Percentiles rank a stretch among this genome's conserved stretches.
Conservation (phyloP, 805 yeast species). For the Lachancea sp. region DNA sequence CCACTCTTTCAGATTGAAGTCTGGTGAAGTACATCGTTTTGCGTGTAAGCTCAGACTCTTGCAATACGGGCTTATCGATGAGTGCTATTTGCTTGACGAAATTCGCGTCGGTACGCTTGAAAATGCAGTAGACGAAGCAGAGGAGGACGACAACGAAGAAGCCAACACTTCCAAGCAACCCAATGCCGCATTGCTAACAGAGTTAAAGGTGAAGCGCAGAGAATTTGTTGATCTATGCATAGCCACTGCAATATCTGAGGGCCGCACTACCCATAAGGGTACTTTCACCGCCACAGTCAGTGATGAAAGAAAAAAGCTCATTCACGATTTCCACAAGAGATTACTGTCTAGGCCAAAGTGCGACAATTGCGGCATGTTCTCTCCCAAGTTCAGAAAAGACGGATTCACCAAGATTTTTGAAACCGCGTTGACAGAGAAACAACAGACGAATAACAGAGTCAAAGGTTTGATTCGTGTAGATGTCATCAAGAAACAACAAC, state of each 20-base stretch:
- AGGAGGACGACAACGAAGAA: slow-evolving; percentile 40
- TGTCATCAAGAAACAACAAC: slow-evolving; percentile 45
- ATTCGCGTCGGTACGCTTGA: slow-evolving; percentile 36
- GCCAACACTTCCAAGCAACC: slow-evolving; percentile 28
- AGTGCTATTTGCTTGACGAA: slow-evolving; percentile 66
- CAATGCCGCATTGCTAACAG: slow-evolving; percentile 38
- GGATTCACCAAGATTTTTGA: slow-evolving; percentile 92
- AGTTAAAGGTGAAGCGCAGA: slow-evolving; percentile 54
- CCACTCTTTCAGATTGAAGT: slow-evolving; percentile 69
- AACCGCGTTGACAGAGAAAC: slow-evolving; percentile 76
- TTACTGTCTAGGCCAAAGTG: slow-evolving; percentile 77
- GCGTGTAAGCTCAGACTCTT: slow-evolving; percentile 73
- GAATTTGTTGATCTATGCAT: slow-evolving; percentile 66
- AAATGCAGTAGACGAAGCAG: slow-evolving; percentile 37
- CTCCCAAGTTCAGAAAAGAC: slow-evolving; percentile 91
- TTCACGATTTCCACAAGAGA: slow-evolving; percentile 70
- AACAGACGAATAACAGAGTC: slow-evolving; percentile 70
- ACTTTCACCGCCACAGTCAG: slow-evolving; percentile 75
- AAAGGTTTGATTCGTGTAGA: slow-evolving; percentile 73
- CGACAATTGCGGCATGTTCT: slow-evolving; percentile 92
- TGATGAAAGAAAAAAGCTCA: slow-evolving; percentile 73
- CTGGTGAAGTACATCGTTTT: slow-evolving; percentile 64
- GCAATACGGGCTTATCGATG: slow-evolving; percentile 84
- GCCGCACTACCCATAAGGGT: slow-evolving; percentile 62
- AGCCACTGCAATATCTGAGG: slow-evolving; percentile 66